Base-by-base conservation (phyloP, 257 asterid species). In the Oldenlandia corymbosa region DNA sequence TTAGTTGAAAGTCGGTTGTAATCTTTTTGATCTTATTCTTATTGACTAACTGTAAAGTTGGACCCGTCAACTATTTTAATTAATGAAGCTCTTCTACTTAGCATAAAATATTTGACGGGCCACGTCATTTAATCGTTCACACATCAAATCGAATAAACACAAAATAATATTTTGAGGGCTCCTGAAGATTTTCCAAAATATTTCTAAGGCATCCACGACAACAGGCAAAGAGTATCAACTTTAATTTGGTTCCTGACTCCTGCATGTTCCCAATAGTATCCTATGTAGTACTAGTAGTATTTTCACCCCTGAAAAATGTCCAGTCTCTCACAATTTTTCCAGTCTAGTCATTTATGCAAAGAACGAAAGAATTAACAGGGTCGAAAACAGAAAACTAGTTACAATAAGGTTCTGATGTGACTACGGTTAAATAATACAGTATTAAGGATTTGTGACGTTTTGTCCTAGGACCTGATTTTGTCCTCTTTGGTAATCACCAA, bases 261-360 rank as follows among this genome's bases (percentile, higher is more conserved):
- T 30, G 61, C 61, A 30, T 56, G 43, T 18, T 56, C 61, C 61
- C 61, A 21, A 56, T 56, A 31, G 27, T 31, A 56, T 56, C 61
- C 61, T 56, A 56, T 56, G 61, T 32, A 54, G 39, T 54, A 34
- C 60, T n/a, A n/a, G n/a, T n/a, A n/a, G 10, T 16, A 36, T 26
- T 2, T 3, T 42, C 16, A 36, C 61, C 16, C 30, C 39, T 42
- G 61, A 56, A 56, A 56, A 30, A 18, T n/a, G 16, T 30, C 43
- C 43, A 30, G 32, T 30, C 61, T 32, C 61, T n/a, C n/a, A n/a
- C n/a, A n/a, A n/a, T n/a, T n/a, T n/a, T n/a, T n/a, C n/a, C n/a
- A n/a, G n/a, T n/a, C n/a, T n/a, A n/a, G n/a, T n/a, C n/a, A n/a
- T n/a, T n/a, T n/a, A n/a, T n/a, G n/a, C n/a, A n/a, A n/a, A n/a